These are phyloP conservation scores for Debaryomyces singareniensis DNA, from an alignment of 1,139 yeast genomes.

Conservation along the genomic window DNA sequence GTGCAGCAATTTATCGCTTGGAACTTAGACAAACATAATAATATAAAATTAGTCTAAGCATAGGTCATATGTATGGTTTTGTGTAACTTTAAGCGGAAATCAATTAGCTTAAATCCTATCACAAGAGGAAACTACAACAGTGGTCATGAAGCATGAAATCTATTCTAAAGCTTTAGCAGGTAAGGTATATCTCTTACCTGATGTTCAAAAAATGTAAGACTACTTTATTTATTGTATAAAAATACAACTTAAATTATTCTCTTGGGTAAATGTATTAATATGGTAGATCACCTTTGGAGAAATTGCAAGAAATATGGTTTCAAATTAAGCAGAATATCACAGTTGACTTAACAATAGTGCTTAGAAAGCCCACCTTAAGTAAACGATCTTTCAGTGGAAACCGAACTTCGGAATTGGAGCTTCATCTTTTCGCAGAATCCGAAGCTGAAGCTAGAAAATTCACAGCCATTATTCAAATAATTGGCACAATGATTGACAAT, in stretches of 20 bases:
- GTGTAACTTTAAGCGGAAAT: no score
- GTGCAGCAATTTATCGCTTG: no score
- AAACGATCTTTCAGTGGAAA: neutral
- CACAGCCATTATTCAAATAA: slow-evolving; percentile 12
- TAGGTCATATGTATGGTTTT: slow-evolving; percentile 3
- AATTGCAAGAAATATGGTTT: slow-evolving; percentile 5
- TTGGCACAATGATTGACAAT: slow-evolving; percentile 15
- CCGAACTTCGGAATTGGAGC: slow-evolving; percentile 1
- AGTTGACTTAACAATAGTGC: slow-evolving; percentile 3
- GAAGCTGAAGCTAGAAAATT: slow-evolving; percentile 7
- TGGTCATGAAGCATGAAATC: no score
- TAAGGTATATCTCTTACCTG: slow-evolving; percentile 5
- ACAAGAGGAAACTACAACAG: no score
- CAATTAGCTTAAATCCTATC: neutral
- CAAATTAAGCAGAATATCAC: slow-evolving; percentile 3
- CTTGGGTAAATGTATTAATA: slow-evolving; percentile 2
- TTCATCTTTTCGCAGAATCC: slow-evolving; percentile 5
- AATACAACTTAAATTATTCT: neutral
- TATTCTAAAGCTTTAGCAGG: no score
- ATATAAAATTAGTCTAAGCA: slow-evolving; percentile 1
- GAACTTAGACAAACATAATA: neutral
- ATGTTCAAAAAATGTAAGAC: slow-evolving; percentile 2
- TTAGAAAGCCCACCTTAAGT: slow-evolving; percentile 1
- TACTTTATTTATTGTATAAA: neutral
- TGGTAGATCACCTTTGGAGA: slow-evolving; percentile 5